Base-by-base conservation (phyloP, 1,284 basidiomycete genomes). In the Naganishia albida region DNA sequence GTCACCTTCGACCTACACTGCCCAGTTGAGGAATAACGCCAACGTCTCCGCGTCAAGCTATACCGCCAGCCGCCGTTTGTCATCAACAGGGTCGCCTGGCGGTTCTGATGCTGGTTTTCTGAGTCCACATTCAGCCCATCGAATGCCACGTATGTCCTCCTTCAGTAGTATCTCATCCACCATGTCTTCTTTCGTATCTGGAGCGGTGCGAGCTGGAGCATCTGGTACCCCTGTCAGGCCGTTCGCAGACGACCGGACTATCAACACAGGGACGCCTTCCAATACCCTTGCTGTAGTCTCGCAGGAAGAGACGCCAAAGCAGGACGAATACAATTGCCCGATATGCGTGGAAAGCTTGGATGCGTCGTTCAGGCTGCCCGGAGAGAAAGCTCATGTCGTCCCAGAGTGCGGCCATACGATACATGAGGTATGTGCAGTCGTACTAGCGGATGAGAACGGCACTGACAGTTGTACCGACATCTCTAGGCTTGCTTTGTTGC, bases 351-450 rank as follows among this genome's bases (percentile, higher is more conserved):
- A 79, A 65, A 75, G 74, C 53, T 64, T 80, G 65, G 73, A 69
- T 65, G 78, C 75, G 28, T 73, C 72, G 0, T 79, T 71, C 54
- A 67, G 78, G 69, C 82, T 93, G 23, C 90, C 88, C 0, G 94
- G 95, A 18, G 95, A 99, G 81, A 97, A 95, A 76, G 91, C 94
- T 1, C 93, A 97, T 74, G 89, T 99, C 65, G 88, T 96, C 28
- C 95, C 95, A 34, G 88, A 92, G 73, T 99, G 95, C 72, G 93
- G 95, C n/a, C 95, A 99, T 80, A 89, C 91, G 12, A 85, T 99
- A 26, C 95, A 96, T 80, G 89, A 96, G 81, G 91, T 91, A 70
- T 74, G 85, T 81, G 16, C 20, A 16, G 38, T 38, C 55, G n/a
- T 42, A 23, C 25, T 39, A 4, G 28, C 16, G 12, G 23, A 28